Conservation (phyloP, 148 eudicot genomes). For the Vaccinium vitisidaea region DNA sequence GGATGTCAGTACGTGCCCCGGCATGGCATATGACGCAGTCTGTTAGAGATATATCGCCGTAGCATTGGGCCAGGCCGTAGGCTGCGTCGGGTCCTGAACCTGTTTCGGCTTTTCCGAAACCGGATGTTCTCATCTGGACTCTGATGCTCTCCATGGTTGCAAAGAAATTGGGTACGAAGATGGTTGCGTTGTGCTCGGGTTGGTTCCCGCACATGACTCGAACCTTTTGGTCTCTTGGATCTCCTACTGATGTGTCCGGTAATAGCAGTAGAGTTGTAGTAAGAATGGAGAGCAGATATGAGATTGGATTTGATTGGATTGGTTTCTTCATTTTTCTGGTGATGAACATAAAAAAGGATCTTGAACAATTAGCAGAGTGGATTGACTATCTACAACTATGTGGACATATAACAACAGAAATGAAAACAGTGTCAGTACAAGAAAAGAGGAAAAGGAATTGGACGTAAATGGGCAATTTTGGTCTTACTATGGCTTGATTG, state of each 20-base stretch:
- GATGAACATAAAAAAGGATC: background rate
- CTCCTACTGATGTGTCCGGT: slow-evolving; percentile 9
- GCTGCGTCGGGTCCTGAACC: slow-evolving; percentile 37
- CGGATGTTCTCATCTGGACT: slow-evolving; percentile 27
- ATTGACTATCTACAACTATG: background rate
- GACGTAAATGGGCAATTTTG: too few species aligned
- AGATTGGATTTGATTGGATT: slow-evolving; percentile 10
- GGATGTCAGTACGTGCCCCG: slow-evolving; percentile 44
- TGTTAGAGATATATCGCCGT: slow-evolving; percentile 50
- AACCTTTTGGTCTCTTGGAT: slow-evolving; percentile 24
- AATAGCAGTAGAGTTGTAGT: slow-evolving; percentile 8
- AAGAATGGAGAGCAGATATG: background rate
- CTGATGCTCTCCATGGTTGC: slow-evolving; percentile 39
- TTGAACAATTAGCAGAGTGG: background rate
- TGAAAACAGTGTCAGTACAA: background rate
- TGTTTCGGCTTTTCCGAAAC: slow-evolving; percentile 30
- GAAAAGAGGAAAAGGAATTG: background rate
- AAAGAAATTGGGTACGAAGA: slow-evolving; percentile 27
- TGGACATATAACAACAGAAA: background rate
- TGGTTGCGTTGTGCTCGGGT: slow-evolving; percentile 21
- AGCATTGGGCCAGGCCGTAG: slow-evolving; percentile 55
- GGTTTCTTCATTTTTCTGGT: slow-evolving; percentile 13
- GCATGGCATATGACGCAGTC: slow-evolving; percentile 58
- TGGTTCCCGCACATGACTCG: slow-evolving; percentile 20
- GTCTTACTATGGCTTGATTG: too few species aligned